Conservation (phyloP, 805 yeast species). For the Ogataea siamensis region DNA sequence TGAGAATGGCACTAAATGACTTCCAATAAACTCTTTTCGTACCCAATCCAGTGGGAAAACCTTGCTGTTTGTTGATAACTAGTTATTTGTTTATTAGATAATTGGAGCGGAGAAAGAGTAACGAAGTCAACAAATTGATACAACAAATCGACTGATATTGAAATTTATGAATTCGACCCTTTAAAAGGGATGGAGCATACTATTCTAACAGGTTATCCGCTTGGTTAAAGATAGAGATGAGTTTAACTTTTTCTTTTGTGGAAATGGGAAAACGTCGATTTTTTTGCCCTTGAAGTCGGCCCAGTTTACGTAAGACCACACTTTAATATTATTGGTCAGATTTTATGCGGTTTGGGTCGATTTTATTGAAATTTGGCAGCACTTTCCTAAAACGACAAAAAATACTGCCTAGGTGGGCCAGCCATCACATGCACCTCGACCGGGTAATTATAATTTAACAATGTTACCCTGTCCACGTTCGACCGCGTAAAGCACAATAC, state of each 20-base stretch:
- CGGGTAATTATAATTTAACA: conserved; percentile 4
- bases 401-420: conserved; percentile 2
- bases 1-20: background rate
- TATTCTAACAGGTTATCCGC: conserved; percentile 13
- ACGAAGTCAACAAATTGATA: conserved; percentile 4
- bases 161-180: conserved; percentile 4
- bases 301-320: conserved; percentile 2
- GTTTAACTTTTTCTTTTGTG: conserved; percentile 19
- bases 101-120: conserved; percentile 4
- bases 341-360: conserved; percentile 3
- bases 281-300: conserved; percentile 17
- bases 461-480: background rate
- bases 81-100: conserved; percentile 1
- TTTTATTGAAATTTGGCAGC: conserved; percentile 11
- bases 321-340: conserved; percentile 10
- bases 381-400: conserved; percentile 9
- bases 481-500: background rate
- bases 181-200: conserved; percentile 14
- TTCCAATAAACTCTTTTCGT: background rate
- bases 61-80: conserved; percentile 11
- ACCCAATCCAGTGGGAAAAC: conserved; percentile 11
- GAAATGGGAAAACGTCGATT: conserved; percentile 21
- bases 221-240: conserved; percentile 13
- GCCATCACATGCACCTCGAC: background rate
- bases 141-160: conserved; percentile 7